Base-by-base conservation (phyloP, 495 filamentous ascomycete species). In the Penicillium psychrofluorescens region DNA sequence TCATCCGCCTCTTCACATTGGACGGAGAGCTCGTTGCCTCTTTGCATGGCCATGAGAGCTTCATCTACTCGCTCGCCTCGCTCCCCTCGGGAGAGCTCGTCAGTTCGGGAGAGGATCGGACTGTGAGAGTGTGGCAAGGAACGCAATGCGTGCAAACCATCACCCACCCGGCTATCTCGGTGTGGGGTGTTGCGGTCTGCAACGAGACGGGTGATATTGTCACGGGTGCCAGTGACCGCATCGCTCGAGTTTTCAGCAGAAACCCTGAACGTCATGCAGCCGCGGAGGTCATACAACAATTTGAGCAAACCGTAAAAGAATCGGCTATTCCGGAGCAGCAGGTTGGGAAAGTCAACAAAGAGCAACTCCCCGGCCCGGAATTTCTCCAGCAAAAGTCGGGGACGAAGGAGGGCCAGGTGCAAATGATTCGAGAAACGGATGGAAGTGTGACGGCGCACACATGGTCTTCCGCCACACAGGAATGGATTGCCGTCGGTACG, bases 141-240 rank as follows among this genome's bases (percentile, higher is more conserved):
- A 78, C 64, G 12, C 71, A 90, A 38, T 96, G 90, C 56, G 67
- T 95, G 41, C 94, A 99, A 65, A 95, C 89, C 9, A 97, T 99
- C 46, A 95, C 90, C 5, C 94, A 95, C 59, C 94, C 94, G 31
- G 94, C 94, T 10, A 95, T 96, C 32, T 95, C 90, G 0, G 90
- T 99, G 1, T 99, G 94, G 94, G 70, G 78, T 34, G 87, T 99
- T 35, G 86, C 90, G 5, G 86, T 76, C 15, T 92, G 86, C 54
- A 37, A 70, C 6, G 82, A 84, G 39, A 95, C 77, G 44, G 91
- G 92, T 35, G 94, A 99, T 58, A 91, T 99, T 55, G 88, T 86
- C 11, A 88, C 81, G 7, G 94, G 94, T 40, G 85, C 91, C 14
- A 97, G 92, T 63, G 94, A 99, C 56, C 81, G 84, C 29, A 71